phyloP scores from a whole-genome alignment of 73 alveolate species.

The Durusdinium trenchii region DNA sequence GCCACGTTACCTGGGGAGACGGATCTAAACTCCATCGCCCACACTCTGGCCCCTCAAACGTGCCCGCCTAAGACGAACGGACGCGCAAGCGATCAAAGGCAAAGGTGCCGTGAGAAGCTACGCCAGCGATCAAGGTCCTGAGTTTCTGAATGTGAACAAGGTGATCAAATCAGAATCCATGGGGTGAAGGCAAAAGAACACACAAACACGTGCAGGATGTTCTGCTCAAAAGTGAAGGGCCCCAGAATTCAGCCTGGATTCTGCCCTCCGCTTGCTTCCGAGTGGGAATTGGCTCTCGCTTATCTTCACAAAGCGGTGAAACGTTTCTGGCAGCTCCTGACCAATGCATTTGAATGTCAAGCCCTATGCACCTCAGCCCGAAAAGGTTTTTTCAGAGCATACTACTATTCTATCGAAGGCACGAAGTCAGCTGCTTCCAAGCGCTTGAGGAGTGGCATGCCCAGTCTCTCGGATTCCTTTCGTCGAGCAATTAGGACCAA shows the following conservation, averaged over 20 bases:
- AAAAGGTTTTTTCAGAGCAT: not conserved
- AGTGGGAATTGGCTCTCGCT: not conserved
- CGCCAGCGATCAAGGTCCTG: slow-evolving; percentile 94
- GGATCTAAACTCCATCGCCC: too few species aligned
- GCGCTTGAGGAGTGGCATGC: slow-evolving; percentile 63
- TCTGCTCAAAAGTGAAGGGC: not conserved
- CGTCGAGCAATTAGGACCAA: slow-evolving; percentile 59
- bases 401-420: not conserved
- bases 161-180: not conserved
- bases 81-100: too few species aligned
- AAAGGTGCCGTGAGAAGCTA: not conserved
- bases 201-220: not conserved
- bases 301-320: not conserved
- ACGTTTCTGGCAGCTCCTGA: slow-evolving; percentile 31
- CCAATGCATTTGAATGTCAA: not conserved
- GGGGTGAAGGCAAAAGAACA: too few species aligned
- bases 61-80: not conserved
- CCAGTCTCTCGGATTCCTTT: slow-evolving; percentile 40
- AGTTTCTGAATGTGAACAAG: not conserved
- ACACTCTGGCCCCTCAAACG: not conserved
- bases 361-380: not conserved
- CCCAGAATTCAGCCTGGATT: not conserved
- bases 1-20: too few species aligned
- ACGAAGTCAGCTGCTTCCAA: slow-evolving; percentile 70
- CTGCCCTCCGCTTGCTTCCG: slow-evolving; percentile 17